Conservation (phyloP, 306 rosid species). For the barrel medic (Medicago truncatula) region DNA sequence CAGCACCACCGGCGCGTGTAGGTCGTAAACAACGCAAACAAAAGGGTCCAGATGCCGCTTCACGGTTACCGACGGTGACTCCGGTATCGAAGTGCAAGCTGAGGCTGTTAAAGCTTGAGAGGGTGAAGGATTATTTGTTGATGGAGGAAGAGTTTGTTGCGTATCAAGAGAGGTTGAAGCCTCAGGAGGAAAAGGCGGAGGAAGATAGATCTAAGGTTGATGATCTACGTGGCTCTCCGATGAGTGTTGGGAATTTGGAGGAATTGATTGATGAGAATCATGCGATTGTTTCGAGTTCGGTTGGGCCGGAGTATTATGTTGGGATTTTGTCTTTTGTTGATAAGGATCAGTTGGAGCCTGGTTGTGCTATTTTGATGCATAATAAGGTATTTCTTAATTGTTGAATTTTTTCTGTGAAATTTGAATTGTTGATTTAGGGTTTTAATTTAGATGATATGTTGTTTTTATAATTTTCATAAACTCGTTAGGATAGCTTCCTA, state of each 20-base stretch:
- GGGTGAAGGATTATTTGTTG: constrained; percentile 83
- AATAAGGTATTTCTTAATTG: constrained; percentile 64
- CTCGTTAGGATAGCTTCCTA: not conserved
- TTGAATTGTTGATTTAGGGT: not conserved
- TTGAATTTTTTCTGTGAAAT: not conserved
- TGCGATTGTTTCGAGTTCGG: constrained; percentile 94
- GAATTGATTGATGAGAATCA: constrained; percentile 96
- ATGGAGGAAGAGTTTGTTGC: constrained; percentile 98
- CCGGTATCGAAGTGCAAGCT: constrained; percentile 87
- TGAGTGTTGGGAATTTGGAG: constrained; percentile 98
- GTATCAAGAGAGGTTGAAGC: constrained; percentile 90
- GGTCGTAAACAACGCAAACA: constrained; percentile 94
- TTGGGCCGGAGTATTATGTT: constrained; percentile 95
- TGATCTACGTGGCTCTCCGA: constrained; percentile 94
- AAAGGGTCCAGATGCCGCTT: constrained; percentile 93
- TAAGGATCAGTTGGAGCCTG: constrained; percentile 98
- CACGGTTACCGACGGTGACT: constrained; percentile 81
- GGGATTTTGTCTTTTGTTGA: constrained; percentile 94
- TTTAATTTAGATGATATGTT: not conserved
- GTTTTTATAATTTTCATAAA: not conserved
- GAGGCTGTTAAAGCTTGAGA: constrained; percentile 82
- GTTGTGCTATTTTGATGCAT: constrained; percentile 97
- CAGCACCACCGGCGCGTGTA: constrained; percentile 88
- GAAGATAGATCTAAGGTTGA: constrained; percentile 98
- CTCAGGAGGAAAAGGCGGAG: constrained; percentile 96